Evolutionary conservation across 805 yeast species (phyloP).

Genomic region (Vanderwaltozyma verrucispora): DNA sequence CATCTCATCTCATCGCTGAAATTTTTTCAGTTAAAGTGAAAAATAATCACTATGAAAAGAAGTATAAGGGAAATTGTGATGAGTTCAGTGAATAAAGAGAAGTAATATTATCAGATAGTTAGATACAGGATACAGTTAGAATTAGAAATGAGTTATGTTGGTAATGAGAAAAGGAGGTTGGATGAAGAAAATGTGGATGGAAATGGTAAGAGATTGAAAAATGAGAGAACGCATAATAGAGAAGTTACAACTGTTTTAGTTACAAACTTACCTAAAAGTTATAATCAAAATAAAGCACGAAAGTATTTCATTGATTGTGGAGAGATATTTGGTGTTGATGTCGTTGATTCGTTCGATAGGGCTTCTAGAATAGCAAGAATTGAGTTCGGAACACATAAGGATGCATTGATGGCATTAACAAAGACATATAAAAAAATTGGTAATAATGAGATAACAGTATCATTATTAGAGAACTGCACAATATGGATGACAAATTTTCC

Average conservation of each 20-base stretch:
- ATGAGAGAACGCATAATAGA: slow-evolving; percentile 24
- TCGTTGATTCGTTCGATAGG: slow-evolving; percentile 13
- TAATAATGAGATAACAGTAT: slow-evolving; percentile 36
- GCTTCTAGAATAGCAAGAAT: slow-evolving; percentile 37
- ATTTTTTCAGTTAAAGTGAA: slow-evolving; percentile 4
- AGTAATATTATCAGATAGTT: no score
- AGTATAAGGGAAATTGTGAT: background rate
- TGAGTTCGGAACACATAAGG: slow-evolving; percentile 42
- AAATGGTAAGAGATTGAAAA: slow-evolving; percentile 2
- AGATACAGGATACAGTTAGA: background rate
- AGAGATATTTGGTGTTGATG: slow-evolving; percentile 30
- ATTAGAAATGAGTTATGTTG: background rate
- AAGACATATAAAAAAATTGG: slow-evolving; percentile 41
- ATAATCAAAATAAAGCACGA: slow-evolving; percentile 31
- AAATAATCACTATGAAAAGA: background rate
- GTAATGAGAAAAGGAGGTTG: background rate
- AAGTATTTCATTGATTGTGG: slow-evolving; percentile 56
- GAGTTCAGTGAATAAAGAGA: background rate
- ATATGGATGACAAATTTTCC: slow-evolving; percentile 73
- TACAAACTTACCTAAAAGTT: slow-evolving; percentile 33
- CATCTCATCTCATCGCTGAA: slow-evolving; percentile 9
- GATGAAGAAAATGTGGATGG: slow-evolving; percentile 1
- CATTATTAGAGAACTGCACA: slow-evolving; percentile 38
- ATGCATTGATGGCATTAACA: slow-evolving; percentile 49
- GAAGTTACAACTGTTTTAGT: slow-evolving; percentile 53